Percentiles rank a stretch among this genome's conserved stretches.
phyloP scores from a whole-genome alignment of 2,329 filamentous ascomycete species.

The Nemania serpens region DNA sequence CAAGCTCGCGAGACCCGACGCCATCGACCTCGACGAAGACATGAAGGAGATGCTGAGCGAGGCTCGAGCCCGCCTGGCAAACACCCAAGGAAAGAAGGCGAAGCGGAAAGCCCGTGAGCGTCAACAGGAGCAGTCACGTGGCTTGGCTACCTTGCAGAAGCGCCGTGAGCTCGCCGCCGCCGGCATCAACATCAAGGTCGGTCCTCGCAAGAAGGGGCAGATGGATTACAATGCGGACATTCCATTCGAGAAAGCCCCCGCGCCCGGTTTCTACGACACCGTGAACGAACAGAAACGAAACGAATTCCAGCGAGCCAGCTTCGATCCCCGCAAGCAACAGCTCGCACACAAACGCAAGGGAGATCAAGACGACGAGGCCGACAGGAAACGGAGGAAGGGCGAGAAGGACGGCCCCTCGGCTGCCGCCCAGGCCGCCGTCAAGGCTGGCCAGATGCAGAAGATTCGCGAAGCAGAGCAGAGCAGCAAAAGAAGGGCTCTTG shows the following conservation, averaged over 20 bases:
- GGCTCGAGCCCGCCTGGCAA: slow-evolving; percentile 91
- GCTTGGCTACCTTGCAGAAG: slow-evolving; percentile 90
- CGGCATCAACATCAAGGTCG: slow-evolving; percentile 97
- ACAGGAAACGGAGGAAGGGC: slow-evolving; percentile 83
- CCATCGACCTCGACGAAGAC: slow-evolving; percentile 97
- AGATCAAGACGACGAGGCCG: slow-evolving; percentile 80
- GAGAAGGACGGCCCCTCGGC: slow-evolving; percentile 81
- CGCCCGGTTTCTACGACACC: slow-evolving; percentile 91
- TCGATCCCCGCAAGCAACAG: slow-evolving; percentile 92
- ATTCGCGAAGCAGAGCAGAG: slow-evolving; percentile 96
- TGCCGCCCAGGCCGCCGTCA: slow-evolving; percentile 83
- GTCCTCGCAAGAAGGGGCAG: slow-evolving; percentile 87
- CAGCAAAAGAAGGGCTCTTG: slow-evolving; percentile 85
- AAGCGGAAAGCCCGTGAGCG: slow-evolving; percentile 96
- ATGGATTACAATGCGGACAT: slow-evolving; percentile 99
- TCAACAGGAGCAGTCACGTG: slow-evolving; percentile 91
- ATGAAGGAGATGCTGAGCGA: slow-evolving; percentile 99
- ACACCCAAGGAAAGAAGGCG: slow-evolving; percentile 98
- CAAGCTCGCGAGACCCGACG: slow-evolving; percentile 93
- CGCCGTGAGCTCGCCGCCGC: slow-evolving; percentile 95
- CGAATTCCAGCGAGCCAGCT: slow-evolving; percentile 80
- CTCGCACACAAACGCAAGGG: slow-evolving; percentile 91
- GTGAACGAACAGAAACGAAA: slow-evolving; percentile 79
- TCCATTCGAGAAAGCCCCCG: slow-evolving; percentile 91
- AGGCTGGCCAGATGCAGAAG: slow-evolving; percentile 92